Evolutionary conservation across 257 asterid genomes (phyloP).

Genomic region (Solanum chilense): DNA sequence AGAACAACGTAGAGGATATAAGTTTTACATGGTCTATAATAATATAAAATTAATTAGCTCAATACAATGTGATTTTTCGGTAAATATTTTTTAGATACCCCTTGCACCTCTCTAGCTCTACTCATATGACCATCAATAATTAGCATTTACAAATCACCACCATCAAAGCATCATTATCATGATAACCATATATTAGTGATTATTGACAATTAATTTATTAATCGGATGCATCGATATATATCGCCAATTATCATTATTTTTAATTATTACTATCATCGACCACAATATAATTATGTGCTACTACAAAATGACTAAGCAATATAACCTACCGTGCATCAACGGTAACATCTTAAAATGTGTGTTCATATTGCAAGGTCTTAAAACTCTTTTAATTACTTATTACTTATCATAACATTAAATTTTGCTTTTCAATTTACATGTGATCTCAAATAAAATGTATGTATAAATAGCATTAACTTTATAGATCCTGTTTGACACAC

Average conservation of each 20-base stretch:
- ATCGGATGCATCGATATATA: not conserved
- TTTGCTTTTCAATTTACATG: no score
- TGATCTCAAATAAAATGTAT: no score
- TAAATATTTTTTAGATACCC: not conserved
- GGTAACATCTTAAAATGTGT: not conserved
- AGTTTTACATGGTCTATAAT: not conserved
- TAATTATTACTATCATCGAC: fast-evolving
- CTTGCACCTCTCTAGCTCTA: not conserved
- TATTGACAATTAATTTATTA: not conserved
- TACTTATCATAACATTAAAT: not conserved
- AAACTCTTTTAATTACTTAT: no score
- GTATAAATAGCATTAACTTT: no score
- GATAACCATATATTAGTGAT: not conserved
- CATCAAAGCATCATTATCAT: not conserved
- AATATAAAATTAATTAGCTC: not conserved
- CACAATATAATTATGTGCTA: not conserved
- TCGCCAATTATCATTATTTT: not conserved
- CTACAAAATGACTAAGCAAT: not conserved
- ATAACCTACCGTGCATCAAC: not conserved
- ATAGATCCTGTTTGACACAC: no score
- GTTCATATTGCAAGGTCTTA: not conserved
- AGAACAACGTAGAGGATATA: not conserved
- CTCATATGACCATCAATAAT: not conserved
- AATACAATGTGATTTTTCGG: not conserved
- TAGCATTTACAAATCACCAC: not conserved